Evolutionary conservation across 164 flowering plant species (phyloP), one percentile per base, ranked within the genome.

Genomic region (Sextonia rubra): DNA sequence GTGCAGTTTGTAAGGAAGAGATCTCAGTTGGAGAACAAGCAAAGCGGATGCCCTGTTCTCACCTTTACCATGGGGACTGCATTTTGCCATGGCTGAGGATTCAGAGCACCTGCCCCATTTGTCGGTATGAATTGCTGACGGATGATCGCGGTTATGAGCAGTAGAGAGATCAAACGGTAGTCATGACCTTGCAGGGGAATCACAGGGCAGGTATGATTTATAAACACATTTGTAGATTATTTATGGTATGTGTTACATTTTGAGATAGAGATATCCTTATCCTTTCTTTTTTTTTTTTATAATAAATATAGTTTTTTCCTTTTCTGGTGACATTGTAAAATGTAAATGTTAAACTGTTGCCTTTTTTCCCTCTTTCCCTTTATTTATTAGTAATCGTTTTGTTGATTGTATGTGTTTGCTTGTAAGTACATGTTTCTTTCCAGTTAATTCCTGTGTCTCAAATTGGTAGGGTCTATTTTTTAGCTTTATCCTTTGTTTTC

Each of bases 101-200:
- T n/a, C 76, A 92, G 64, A 91, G 86, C 66, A 88, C 96, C 0
- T 93, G 97, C 72, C 98, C 97, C 3, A 89, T 91, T 75, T 93
- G 98, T 78, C 84, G 97, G 62, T 81, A 75, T 71, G 91, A 91
- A 78, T 80, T 91, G 80, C 94, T 92, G 4, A 91, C 91, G 0
- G 95, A 90, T 80, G 95, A 90, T 85, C 74, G 83, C 5, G 92
- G 82, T 49, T 84, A 89, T 73, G 93, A 89, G 79, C 81, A 65
- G 72, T 77, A 79, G 80, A 82, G 76, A 30, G 68, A 49, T 4
- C 72, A 71, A 76, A 73, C 77, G 63, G 70, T 25, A 25, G 70
- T 24, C 47, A 74, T 37, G 44, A 9, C 44, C 44, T 37, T 37
- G 11, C 9, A 37, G 44, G 11, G 44, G 44, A 66, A 18, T 66